Evolutionary conservation across 345 rosid species (phyloP).

Genomic region (Mallotus nudiflorus): DNA sequence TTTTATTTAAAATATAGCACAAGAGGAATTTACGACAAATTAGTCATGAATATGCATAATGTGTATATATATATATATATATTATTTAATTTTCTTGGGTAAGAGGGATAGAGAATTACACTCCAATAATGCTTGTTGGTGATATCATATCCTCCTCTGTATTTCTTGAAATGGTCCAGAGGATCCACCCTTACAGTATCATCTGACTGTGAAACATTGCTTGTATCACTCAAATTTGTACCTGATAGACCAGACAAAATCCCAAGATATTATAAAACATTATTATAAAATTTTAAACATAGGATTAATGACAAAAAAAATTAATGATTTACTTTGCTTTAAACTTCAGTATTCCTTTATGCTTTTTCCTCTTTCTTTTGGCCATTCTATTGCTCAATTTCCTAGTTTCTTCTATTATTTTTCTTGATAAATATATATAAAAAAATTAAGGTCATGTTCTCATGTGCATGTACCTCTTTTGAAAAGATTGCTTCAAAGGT

Average conservation of each 20-base stretch:
- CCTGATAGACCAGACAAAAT: conserved; percentile 16
- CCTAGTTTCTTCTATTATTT: background rate
- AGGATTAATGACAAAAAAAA: background rate
- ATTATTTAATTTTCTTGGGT: too few species aligned
- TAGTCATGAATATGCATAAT: too few species aligned
- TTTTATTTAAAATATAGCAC: too few species aligned
- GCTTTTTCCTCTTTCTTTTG: background rate
- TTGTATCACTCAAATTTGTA: conserved; percentile 23
- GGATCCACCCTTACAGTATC: conserved; percentile 62
- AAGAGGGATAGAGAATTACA: conserved; percentile 38
- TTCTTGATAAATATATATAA: background rate
- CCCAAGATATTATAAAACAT: background rate
- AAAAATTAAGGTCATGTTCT: background rate
- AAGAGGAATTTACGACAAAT: too few species aligned
- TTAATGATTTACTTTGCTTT: background rate
- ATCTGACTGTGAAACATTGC: conserved; percentile 33
- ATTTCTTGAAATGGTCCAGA: conserved; percentile 44
- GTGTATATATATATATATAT: too few species aligned
- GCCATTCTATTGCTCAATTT: background rate
- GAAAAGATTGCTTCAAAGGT: too few species aligned
- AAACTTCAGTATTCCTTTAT: background rate
- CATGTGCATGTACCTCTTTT: background rate
- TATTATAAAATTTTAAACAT: background rate
- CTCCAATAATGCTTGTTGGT: conserved; percentile 73
- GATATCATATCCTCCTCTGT: conserved; percentile 67